These are phyloP conservation scores for Pyrus communis DNA, from an alignment of 306 rosid species.

Conservation along the genomic window DNA sequence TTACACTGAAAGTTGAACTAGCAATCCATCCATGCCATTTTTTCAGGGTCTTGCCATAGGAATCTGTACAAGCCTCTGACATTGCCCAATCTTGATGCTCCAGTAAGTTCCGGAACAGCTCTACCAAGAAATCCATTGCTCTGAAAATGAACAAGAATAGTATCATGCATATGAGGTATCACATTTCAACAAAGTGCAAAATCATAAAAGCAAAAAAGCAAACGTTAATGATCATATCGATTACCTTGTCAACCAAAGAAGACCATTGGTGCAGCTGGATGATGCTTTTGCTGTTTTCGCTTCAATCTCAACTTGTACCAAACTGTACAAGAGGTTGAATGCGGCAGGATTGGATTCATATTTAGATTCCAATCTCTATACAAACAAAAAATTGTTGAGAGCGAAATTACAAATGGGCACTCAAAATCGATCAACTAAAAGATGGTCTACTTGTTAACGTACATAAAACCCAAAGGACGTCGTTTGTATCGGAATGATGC, in stretches of 20 bases:
- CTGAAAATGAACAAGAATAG: slow-evolving; percentile 35
- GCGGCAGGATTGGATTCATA: slow-evolving; percentile 46
- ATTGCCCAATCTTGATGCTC: slow-evolving; percentile 84
- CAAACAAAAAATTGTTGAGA: slow-evolving; percentile 20
- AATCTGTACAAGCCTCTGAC: slow-evolving; percentile 86
- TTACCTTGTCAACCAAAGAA: slow-evolving; percentile 98
- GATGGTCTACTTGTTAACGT: not conserved
- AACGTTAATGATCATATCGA: not conserved
- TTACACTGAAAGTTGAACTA: slow-evolving; percentile 90
- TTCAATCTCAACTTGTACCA: slow-evolving; percentile 80
- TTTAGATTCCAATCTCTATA: slow-evolving; percentile 84
- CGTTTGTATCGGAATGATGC: not conserved
- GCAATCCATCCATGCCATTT: slow-evolving; percentile 99
- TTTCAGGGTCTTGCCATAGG: slow-evolving; percentile 85
- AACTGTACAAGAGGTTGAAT: slow-evolving; percentile 60
- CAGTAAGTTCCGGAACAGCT: slow-evolving; percentile 67
- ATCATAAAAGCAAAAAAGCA: not conserved
- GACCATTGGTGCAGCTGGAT: slow-evolving; percentile 97
- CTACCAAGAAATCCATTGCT: slow-evolving; percentile 97
- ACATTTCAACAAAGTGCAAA: not conserved
- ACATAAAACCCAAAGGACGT: not conserved
- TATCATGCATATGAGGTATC: not conserved
- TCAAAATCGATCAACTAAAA: not conserved
- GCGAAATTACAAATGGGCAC: slow-evolving; percentile 9
- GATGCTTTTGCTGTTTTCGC: slow-evolving; percentile 69